These are phyloP conservation scores for Ustilago lituana DNA, from an alignment of 1,284 basidiomycete species.

Conservation along the genomic window DNA sequence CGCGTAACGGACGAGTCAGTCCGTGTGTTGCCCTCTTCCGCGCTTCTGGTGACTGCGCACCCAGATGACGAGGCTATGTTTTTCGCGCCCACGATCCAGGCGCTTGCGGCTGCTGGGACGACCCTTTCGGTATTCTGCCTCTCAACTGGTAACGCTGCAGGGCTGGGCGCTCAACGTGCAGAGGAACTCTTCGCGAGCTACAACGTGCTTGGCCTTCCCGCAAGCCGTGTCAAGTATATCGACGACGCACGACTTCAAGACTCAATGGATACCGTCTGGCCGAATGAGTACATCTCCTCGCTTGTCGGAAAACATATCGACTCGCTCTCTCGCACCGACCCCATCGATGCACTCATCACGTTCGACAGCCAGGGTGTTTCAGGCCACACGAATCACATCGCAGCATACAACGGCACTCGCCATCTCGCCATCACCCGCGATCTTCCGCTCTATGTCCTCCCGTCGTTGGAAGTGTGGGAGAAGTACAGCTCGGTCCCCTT, in stretches of 20 bases:
- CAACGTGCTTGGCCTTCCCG: slow-evolving; percentile 74
- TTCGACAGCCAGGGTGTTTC: slow-evolving; percentile 87
- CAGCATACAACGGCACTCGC: slow-evolving; percentile 71
- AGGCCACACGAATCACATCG: slow-evolving; percentile 86
- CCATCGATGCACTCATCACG: slow-evolving; percentile 76
- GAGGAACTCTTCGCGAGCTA: slow-evolving; percentile 73
- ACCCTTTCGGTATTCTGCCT: slow-evolving; percentile 69
- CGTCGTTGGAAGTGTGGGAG: slow-evolving; percentile 34
- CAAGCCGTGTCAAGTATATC: slow-evolving; percentile 73
- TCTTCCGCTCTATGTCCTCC: slow-evolving; percentile 38
- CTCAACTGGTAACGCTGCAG: slow-evolving; percentile 78
- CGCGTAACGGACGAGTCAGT: background rate
- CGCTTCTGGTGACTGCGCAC: slow-evolving; percentile 81
- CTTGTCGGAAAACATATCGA: slow-evolving; percentile 74
- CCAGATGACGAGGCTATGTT: slow-evolving; percentile 93
- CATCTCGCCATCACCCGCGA: slow-evolving; percentile 61
- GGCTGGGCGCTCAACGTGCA: slow-evolving; percentile 75
- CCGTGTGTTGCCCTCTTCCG: slow-evolving; percentile 27
- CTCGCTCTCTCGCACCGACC: background rate
- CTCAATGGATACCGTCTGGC: slow-evolving; percentile 78
- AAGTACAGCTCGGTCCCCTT: slow-evolving; percentile 48
- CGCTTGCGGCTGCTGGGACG: slow-evolving; percentile 70
- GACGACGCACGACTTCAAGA: slow-evolving; percentile 82
- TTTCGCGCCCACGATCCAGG: slow-evolving; percentile 80
- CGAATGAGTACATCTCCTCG: slow-evolving; percentile 73